Conservation (phyloP, 768 basidiomycete genomes). For the Hygrophorus pudorinus region DNA sequence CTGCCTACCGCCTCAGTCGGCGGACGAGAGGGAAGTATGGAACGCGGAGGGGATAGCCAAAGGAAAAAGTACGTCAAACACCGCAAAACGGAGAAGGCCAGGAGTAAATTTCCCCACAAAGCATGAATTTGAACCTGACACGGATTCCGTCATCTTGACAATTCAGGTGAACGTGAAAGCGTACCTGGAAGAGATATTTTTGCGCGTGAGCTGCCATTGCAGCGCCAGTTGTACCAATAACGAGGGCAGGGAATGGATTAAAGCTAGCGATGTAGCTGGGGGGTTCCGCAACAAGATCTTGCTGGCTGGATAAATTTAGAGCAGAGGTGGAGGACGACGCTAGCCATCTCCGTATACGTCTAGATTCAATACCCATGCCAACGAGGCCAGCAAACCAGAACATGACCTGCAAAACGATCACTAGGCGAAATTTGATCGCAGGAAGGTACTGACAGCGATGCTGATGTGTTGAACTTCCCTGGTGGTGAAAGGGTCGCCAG, state of each 20-base stretch:
- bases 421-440: conserved; percentile 1
- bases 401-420: conserved; percentile 50
- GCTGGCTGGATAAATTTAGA: conserved; percentile 17
- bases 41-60: conserved; percentile 77
- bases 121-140: conserved; percentile 75
- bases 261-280: conserved; percentile 68
- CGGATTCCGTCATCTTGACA: conserved; percentile 1
- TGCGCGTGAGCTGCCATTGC: conserved; percentile 93
- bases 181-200: conserved; percentile 78
- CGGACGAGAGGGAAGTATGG: conserved; percentile 82
- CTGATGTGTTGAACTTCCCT: conserved; percentile 92
- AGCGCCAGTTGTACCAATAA: conserved; percentile 86
- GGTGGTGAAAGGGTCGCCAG: conserved; percentile 79
- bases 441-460: conserved; percentile 56
- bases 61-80: conserved; percentile 92
- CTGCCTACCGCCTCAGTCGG: conserved; percentile 87
- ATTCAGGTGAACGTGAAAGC: conserved; percentile 2
- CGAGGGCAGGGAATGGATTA: conserved; percentile 89
- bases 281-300: conserved; percentile 51
- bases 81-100: conserved; percentile 68
- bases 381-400: conserved; percentile 90
- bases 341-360: conserved; percentile 61
- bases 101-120: conserved; percentile 85
- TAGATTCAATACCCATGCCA: conserved; percentile 85
- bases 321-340: conserved; percentile 41